phyloP scores from a whole-genome alignment of 2,329 filamentous ascomycete species.

The Hymenoscyphus infarciens region DNA sequence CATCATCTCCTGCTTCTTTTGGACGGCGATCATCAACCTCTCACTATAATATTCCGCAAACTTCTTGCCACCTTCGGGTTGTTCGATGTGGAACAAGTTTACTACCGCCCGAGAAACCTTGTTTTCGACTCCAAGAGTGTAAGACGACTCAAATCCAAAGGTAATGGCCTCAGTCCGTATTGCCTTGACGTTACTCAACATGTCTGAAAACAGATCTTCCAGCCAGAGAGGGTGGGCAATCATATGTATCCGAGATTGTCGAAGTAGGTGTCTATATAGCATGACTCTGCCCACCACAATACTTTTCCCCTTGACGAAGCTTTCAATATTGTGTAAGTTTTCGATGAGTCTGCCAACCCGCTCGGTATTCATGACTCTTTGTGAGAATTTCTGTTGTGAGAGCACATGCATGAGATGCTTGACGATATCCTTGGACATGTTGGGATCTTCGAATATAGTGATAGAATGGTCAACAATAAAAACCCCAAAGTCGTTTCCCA shows the following conservation, averaged over 20 bases:
- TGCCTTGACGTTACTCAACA: conserved; percentile 75
- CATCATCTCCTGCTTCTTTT: conserved; percentile 54
- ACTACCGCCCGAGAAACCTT: conserved; percentile 63
- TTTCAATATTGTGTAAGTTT: conserved; percentile 68
- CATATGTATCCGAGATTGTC: conserved; percentile 70
- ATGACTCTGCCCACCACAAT: conserved; percentile 72
- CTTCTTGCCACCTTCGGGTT: conserved; percentile 17
- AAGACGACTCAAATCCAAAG: conserved; percentile 68
- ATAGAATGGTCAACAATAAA: conserved; percentile 82
- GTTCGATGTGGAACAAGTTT: conserved; percentile 55
- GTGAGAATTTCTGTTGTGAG: conserved; percentile 72
- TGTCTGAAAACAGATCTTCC: conserved; percentile 73
- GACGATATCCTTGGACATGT: conserved; percentile 70
- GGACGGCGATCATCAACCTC: conserved; percentile 65
- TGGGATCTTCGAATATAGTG: conserved; percentile 63
- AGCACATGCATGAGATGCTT: conserved; percentile 79
- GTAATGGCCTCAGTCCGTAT: conserved; percentile 71
- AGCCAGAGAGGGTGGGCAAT: conserved; percentile 73
- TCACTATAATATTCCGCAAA: conserved; percentile 62
- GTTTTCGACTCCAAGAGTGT: conserved; percentile 65
- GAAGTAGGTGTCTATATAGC: conserved; percentile 74
- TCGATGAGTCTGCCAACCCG: conserved; percentile 68
- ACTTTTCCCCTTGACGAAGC: conserved; percentile 73
- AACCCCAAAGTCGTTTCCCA: conserved; percentile 74
- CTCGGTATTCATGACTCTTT: conserved; percentile 68